Evolutionary conservation across 23 red algal species (phyloP), one percentile per base, ranked within the genome.

Genomic region (Chondrus crispus): DNA sequence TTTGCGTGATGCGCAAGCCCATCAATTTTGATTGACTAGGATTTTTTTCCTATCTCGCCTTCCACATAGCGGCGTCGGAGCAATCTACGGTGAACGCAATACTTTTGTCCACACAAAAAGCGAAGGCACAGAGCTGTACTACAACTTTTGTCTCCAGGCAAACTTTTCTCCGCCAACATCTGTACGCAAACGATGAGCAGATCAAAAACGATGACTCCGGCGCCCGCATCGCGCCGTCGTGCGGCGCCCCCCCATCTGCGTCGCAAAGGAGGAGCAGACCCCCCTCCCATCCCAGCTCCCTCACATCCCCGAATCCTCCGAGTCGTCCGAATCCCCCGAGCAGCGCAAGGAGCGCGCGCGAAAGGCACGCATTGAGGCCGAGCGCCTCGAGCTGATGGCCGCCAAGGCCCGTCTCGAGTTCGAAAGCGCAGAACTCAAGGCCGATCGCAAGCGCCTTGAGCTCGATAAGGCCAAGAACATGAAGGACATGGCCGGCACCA

Each of bases 341-440:
- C 5, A 90, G 54, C 87, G 87, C 12, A 90, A 90, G 50, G 89
- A 92, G 33, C 75, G 76, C 54, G 92, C 92, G 0, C 81, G 82
- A 28, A 38, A 42, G 50, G 92, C 92, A 20, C 91, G 88, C 43
- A 18, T 96, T 48, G 93, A 99, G 75, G 97, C 97, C 18, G 94
- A 99, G 75, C 90, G 91, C 26, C 85, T 95, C 24, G 69, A 83
- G 18, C 80, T 98, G 18, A 79, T 92, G 91, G 96, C 96, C 7
- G 85, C 82, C 20, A 80, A 90, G 75, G 97, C 97, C 12, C 72
- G 84, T 49, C 57, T 99, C 20, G 97, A 96, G 35, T 91, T 91
- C 60, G 96, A 98, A 68, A 85, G 84, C 18, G 96, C 96, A 48
- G 81, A 95, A 80, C 58, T 98, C 36, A 87, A 88, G 71, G 91